Percentiles rank a stretch among this genome's conserved stretches.
Conservation (phyloP, 108 stramenopile species). For the Epipyxis sp. region DNA sequence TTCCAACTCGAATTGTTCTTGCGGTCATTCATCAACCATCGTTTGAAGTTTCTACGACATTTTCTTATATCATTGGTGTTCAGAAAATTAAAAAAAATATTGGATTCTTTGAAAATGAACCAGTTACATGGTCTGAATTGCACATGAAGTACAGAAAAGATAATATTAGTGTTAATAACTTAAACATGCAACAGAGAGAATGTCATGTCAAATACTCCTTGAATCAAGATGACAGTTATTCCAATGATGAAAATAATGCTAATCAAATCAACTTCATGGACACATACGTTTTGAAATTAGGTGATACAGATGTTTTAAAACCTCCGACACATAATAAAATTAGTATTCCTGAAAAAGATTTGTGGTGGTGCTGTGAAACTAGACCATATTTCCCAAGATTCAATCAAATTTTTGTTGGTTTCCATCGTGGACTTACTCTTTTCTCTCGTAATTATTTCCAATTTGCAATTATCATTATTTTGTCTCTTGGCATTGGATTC, state of each 20-base stretch:
- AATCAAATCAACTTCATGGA: too few relatives aligned
- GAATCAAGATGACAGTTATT: background rate
- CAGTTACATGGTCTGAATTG: background rate
- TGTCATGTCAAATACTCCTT: background rate
- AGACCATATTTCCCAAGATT: background rate
- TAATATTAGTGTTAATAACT: background rate
- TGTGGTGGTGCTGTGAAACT: background rate
- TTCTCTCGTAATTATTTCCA: background rate
- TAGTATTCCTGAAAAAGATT: too few relatives aligned
- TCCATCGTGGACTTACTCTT: background rate
- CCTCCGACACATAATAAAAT: too few relatives aligned
- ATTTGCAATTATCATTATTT: background rate
- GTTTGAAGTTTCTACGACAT: conserved; percentile 70
- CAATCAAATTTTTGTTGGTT: background rate
- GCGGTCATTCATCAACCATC: conserved; percentile 86
- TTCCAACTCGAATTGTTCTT: conserved; percentile 54
- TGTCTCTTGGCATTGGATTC: background rate
- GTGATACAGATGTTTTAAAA: too few relatives aligned
- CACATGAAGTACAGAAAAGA: background rate
- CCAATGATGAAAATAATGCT: background rate
- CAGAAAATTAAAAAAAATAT: too few relatives aligned
- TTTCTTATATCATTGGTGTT: conserved; percentile 67
- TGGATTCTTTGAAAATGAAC: background rate
- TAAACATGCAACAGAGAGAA: background rate
- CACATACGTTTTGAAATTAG: too few relatives aligned